Evolutionary conservation across 768 basidiomycete species (phyloP).

Genomic region (Pisolithus sp.): DNA sequence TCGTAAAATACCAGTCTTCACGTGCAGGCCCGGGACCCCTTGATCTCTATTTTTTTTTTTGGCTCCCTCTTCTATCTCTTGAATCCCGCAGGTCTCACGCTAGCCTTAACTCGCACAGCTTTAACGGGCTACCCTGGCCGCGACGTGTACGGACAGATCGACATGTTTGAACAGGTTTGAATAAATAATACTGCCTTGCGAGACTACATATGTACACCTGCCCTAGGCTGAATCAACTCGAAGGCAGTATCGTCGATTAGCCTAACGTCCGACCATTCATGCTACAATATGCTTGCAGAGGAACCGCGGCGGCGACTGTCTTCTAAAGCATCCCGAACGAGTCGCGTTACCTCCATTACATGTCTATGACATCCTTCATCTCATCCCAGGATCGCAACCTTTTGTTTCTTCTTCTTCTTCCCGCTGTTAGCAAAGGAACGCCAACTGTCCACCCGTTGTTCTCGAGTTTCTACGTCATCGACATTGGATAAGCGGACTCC

Average conservation of each 20-base stretch:
- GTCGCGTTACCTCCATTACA: neutral
- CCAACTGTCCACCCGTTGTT: slow-evolving; percentile 83
- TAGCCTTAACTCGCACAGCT: neutral
- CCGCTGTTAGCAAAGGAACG: slow-evolving; percentile 56
- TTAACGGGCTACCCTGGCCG: neutral
- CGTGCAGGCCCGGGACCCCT: no score
- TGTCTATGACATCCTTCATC: slow-evolving; percentile 1
- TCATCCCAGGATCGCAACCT: slow-evolving; percentile 62
- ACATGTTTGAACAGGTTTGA: no score
- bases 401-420: slow-evolving; percentile 83
- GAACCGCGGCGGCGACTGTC: neutral
- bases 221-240: no score
- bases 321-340: neutral
- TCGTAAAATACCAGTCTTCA: no score
- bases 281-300: no score
- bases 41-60: no score
- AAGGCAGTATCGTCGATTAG: no score
- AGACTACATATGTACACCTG: no score
- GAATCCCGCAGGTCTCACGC: neutral
- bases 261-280: no score
- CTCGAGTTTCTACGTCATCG: slow-evolving; percentile 52
- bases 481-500: neutral
- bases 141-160: neutral
- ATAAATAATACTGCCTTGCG: no score
- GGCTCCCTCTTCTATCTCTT: no score